These are phyloP conservation scores for Penicillium pancosmium DNA, from an alignment of 495 filamentous ascomycete genomes.

Conservation along the genomic window DNA sequence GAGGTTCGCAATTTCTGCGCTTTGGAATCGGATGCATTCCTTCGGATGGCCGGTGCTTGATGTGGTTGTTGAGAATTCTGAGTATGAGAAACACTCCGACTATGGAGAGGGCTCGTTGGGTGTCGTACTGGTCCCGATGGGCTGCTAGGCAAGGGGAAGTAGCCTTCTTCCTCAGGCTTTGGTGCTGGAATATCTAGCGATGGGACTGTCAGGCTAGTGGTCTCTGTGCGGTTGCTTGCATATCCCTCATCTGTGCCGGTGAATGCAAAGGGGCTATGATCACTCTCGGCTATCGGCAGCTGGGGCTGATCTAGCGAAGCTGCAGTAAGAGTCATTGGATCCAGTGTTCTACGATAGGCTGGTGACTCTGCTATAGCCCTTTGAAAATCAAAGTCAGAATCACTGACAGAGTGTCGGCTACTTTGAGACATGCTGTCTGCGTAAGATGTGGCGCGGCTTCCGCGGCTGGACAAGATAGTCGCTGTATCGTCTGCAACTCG, in stretches of 20 bases:
- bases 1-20: slow-evolving; percentile 14
- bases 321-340: background rate
- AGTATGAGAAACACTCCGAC: slow-evolving; percentile 27
- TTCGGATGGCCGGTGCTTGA: slow-evolving; percentile 11
- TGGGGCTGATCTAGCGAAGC: background rate
- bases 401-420: slow-evolving; percentile 7
- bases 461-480: slow-evolving; percentile 35
- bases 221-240: background rate
- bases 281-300: background rate
- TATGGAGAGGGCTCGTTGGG: slow-evolving; percentile 21
- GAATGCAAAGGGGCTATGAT: background rate
- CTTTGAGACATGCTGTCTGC: slow-evolving; percentile 31
- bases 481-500: slow-evolving; percentile 45
- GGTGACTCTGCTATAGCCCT: background rate
- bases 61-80: slow-evolving; percentile 12
- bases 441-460: slow-evolving; percentile 31
- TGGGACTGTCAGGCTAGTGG: slow-evolving; percentile 21
- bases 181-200: slow-evolving; percentile 5
- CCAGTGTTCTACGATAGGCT: background rate
- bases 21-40: slow-evolving; percentile 34
- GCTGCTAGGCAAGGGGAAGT: slow-evolving; percentile 21
- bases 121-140: slow-evolving; percentile 23
- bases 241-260: background rate
- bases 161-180: slow-evolving; percentile 15
- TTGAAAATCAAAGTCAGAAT: background rate